Percentiles rank a stretch among this genome's conserved stretches.
Conservation (phyloP, 208 protist genomes). For the Crithidia fasciculata region DNA sequence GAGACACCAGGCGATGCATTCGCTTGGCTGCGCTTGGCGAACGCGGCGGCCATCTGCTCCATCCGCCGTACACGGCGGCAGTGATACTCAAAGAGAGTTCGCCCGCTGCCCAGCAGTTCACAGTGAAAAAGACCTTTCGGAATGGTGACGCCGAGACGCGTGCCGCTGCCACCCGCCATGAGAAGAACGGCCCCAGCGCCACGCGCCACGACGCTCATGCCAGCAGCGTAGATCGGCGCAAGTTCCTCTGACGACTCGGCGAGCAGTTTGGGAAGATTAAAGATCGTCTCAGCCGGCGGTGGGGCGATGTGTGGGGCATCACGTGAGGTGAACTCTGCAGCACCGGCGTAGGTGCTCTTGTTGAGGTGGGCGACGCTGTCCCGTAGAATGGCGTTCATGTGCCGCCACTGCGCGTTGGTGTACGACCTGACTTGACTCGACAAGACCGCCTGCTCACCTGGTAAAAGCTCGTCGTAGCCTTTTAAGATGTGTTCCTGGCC, state of each 20-base stretch:
- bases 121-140: conserved; percentile 96
- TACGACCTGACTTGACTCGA: conserved; percentile 32
- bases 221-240: conserved; percentile 30
- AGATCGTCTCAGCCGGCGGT: conserved; percentile 35
- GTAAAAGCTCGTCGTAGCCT: conserved; percentile 38
- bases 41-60: conserved; percentile 69
- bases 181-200: conserved; percentile 94
- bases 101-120: conserved; percentile 51
- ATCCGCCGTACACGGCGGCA: conserved; percentile 92
- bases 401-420: conserved; percentile 39
- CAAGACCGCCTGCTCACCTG: conserved; percentile 28
- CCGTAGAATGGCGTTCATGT: conserved; percentile 49
- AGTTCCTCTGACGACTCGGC: conserved; percentile 10
- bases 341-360: not conserved
- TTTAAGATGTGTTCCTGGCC: conserved; percentile 57
- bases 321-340: not conserved
- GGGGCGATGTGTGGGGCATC: conserved; percentile 24
- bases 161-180: conserved; percentile 98
- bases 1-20: no score
- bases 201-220: conserved; percentile 80
- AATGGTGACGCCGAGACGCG: conserved; percentile 94
- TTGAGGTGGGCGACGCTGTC: conserved; percentile 37
- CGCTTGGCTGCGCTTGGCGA: not conserved
- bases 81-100: conserved; percentile 97
- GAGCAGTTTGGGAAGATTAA: conserved; percentile 33